phyloP scores from a whole-genome alignment of 495 filamentous ascomycete species.

The Haplographium delicatum region DNA sequence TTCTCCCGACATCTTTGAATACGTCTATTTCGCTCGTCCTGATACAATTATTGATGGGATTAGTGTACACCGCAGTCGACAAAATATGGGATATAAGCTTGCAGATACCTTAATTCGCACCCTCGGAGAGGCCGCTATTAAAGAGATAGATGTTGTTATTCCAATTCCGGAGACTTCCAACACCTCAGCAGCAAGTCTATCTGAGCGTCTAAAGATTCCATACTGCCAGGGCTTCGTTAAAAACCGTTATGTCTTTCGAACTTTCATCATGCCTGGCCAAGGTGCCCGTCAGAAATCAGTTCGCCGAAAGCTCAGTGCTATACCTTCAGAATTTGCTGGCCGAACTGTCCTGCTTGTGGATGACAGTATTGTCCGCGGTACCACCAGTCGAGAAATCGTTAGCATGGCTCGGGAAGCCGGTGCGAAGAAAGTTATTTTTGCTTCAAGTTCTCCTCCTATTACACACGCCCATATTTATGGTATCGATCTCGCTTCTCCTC shows the following conservation, averaged over 20 bases:
- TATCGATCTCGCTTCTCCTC: constrained; percentile 79
- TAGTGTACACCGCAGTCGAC: constrained; percentile 78
- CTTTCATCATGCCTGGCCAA: constrained; percentile 93
- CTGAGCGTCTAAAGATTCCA: constrained; percentile 70
- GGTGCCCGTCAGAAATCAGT: constrained; percentile 76
- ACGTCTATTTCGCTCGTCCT: constrained; percentile 78
- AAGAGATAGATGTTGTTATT: constrained; percentile 87
- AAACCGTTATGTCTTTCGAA: constrained; percentile 94
- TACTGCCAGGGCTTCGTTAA: constrained; percentile 87
- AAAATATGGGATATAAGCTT: constrained; percentile 88
- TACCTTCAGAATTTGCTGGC: constrained; percentile 80
- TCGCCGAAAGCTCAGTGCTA: constrained; percentile 73
- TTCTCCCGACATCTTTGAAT: constrained; percentile 94
- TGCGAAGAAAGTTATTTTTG: constrained; percentile 86
- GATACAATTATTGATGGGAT: constrained; percentile 93
- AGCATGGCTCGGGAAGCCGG: constrained; percentile 89
- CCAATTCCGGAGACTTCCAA: constrained; percentile 86
- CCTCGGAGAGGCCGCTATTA: constrained; percentile 68
- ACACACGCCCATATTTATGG: constrained; percentile 68
- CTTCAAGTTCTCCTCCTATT: constrained; percentile 81
- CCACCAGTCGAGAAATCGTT: constrained; percentile 87
- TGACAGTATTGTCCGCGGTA: constrained; percentile 91
- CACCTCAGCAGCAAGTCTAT: constrained; percentile 75
- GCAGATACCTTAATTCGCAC: constrained; percentile 70
- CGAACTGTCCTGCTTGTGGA: constrained; percentile 84